Evolutionary conservation across 441 rosid genomes (phyloP).

Genomic region (Rhodomyrtus psidioides): DNA sequence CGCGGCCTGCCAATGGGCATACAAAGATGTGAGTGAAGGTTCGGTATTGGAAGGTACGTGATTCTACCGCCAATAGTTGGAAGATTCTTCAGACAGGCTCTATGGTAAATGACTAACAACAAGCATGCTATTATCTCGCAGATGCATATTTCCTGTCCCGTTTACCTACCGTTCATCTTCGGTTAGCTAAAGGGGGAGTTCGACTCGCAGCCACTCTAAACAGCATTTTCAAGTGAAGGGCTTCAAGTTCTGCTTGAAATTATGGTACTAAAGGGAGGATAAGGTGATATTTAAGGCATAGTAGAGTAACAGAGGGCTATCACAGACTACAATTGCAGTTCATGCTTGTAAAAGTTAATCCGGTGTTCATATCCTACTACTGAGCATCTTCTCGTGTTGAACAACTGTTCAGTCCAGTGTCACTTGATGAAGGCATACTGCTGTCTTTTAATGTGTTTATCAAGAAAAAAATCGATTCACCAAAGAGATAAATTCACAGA

Average conservation of each 20-base stretch:
- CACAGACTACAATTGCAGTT: not conserved
- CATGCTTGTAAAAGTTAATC: not conserved
- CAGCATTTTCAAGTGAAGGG: constrained; percentile 29
- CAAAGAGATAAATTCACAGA: not conserved
- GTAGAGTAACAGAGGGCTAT: not conserved
- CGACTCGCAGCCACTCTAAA: constrained; percentile 80
- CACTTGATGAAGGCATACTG: not conserved
- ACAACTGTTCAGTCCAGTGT: no score
- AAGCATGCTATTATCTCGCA: constrained; percentile 10
- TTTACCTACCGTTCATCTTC: constrained; percentile 44
- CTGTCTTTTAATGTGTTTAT: not conserved
- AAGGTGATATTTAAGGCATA: not conserved
- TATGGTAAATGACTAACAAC: not conserved
- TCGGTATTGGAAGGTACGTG: constrained; percentile 51
- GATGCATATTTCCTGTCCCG: constrained; percentile 73
- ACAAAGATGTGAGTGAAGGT: constrained; percentile 57
- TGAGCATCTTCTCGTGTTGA: not conserved
- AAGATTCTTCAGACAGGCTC: not conserved
- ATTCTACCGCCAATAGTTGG: not conserved
- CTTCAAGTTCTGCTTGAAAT: not conserved
- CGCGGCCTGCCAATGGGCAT: constrained; percentile 87
- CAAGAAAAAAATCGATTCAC: not conserved
- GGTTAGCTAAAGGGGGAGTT: constrained; percentile 81
- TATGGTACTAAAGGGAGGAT: not conserved
- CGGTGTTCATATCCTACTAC: not conserved